Base-by-base conservation (phyloP, 2,329 filamentous ascomycete genomes). In the Trichoderma lentiforme region DNA sequence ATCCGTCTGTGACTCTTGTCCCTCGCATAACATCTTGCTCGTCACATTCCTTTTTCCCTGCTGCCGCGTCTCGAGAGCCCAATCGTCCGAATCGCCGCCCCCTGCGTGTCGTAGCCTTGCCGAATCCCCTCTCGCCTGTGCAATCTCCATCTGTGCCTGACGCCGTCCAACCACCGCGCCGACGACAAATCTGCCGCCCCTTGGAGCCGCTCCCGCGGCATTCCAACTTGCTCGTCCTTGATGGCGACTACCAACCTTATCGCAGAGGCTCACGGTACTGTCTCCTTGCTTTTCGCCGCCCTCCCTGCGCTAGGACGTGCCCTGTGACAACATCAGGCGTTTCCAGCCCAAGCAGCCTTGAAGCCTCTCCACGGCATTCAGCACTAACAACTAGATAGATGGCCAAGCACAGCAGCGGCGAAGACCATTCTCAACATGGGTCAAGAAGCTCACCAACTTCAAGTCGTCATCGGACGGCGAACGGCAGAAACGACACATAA, bases 371-470 rank as follows among this genome's bases (percentile, higher is more conserved):
- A 11, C 28, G 26, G 21, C 66, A 18, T 57, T 7, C 28, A 73
- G 18, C 39, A 69, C 82, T 84, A 77, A 84, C 77, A 69, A 63
- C 34, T 79, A 82, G 74, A 76, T 82, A 94, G 92, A 94, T 81
- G 89, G 90, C 76, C 86, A 87, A 75, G 76, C 83, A 78, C 88
- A 88, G 77, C 88, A 88, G 77, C 92, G 94, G 75, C 91, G 94
- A 77, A 90, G 93, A 74, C 95, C 95, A 28, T 98, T 98, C 80
- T 89, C 95, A 61, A 93, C 91, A 76, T 97, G 95, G 92, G 94
- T 99, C 86, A 97, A 95, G 86, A 95, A 95, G 79, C 89, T 98
- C 71, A 91, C 94, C 73, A 95, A 92, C 80, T 91, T 97, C 83
- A 98, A 97, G 82, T 86, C 84, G 71, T 91, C 90, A 5, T 92